Evolutionary conservation across 345 rosid genomes (phyloP).

Genomic region (Boechera retrofracta): DNA sequence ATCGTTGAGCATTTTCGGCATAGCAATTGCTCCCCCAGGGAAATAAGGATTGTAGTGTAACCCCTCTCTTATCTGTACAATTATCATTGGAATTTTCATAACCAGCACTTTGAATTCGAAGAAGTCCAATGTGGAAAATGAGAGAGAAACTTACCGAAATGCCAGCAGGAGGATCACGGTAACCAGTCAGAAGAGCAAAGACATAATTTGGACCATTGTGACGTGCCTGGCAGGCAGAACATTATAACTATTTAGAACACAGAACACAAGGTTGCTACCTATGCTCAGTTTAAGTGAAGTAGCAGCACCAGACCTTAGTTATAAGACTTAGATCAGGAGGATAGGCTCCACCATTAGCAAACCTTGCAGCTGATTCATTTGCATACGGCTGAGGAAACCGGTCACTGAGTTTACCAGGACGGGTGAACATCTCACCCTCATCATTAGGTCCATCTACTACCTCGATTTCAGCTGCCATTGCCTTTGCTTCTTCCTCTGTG

Average conservation of each 20-base stretch:
- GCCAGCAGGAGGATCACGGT: constrained; percentile 99
- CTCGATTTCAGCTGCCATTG: constrained; percentile 99
- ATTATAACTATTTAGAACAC: constrained; percentile 7
- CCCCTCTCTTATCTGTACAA: constrained; percentile 85
- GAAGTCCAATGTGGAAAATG: not conserved
- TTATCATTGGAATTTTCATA: not conserved
- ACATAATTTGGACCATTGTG: constrained; percentile 99
- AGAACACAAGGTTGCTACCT: constrained; percentile 13
- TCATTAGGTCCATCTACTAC: constrained; percentile 98
- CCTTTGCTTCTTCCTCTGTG: constrained; percentile 97
- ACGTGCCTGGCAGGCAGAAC: constrained; percentile 75
- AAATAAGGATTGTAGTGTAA: constrained; percentile 97
- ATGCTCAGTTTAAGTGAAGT: constrained; percentile 20
- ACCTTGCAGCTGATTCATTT: constrained; percentile 96
- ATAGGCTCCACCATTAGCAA: constrained; percentile 99
- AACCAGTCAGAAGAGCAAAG: constrained; percentile 94
- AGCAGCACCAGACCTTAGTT: constrained; percentile 71
- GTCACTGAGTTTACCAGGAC: constrained; percentile 99
- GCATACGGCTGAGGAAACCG: constrained; percentile 92
- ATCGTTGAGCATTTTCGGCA: constrained; percentile 98
- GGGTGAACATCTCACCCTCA: constrained; percentile 98
- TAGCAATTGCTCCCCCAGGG: constrained; percentile 99
- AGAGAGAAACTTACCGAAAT: constrained; percentile 57
- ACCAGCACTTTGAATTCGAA: not conserved
- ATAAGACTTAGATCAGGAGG: constrained; percentile 99